Conservation (phyloP, 306 rosid species). For the Rosa lucieae region DNA sequence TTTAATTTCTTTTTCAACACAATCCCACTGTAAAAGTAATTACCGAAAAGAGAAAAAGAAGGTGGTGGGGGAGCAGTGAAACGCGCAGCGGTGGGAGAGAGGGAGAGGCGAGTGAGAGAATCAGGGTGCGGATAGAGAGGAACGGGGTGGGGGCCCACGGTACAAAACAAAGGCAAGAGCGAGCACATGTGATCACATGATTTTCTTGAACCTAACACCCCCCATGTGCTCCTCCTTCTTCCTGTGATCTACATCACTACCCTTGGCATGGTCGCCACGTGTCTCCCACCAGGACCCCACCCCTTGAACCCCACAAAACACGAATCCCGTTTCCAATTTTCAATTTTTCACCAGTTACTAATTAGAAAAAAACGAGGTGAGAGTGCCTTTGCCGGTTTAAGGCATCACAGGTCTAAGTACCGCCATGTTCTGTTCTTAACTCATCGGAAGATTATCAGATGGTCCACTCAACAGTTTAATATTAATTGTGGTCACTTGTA, state of each 20-base stretch:
- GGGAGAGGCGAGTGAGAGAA: background rate
- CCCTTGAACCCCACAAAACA: constrained; percentile 68
- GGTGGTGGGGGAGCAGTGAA: background rate
- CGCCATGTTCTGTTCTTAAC: too few species aligned
- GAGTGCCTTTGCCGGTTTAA: too few species aligned
- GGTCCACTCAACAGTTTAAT: too few species aligned
- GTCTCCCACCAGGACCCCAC: constrained; percentile 51
- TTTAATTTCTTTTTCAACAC: too few species aligned
- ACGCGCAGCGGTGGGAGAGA: background rate
- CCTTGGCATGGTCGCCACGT: constrained; percentile 75
- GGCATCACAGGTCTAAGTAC: too few species aligned
- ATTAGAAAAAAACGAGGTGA: too few species aligned
- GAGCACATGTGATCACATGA: constrained; percentile 97
- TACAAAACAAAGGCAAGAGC: constrained; percentile 16
- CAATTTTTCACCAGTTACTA: too few species aligned
- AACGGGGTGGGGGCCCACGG: constrained; percentile 38
- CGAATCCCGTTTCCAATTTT: background rate
- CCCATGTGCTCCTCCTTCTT: constrained; percentile 79
- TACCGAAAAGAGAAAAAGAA: background rate
- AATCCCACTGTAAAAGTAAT: too few species aligned
- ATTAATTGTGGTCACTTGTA: too few species aligned
- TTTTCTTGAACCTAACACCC: constrained; percentile 82
- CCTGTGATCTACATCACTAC: constrained; percentile 50
- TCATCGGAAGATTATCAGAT: too few species aligned
- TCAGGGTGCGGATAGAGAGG: constrained; percentile 15